Conservation (phyloP, 1,284 basidiomycete genomes). For the Ustilago nuda region DNA sequence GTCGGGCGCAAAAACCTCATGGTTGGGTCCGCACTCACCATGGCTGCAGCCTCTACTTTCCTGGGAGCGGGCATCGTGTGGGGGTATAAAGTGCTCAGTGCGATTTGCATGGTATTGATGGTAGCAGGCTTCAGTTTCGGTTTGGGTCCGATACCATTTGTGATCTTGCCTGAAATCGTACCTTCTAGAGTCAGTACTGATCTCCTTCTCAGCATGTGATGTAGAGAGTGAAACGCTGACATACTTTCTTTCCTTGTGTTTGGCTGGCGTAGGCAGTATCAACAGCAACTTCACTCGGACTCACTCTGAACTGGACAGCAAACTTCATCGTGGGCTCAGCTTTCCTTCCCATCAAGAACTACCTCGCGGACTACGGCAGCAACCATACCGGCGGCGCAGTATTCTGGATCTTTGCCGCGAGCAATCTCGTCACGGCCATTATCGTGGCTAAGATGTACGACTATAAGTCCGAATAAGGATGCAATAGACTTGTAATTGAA, state of each 20-base stretch:
- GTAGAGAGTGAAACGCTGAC: neutral
- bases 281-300: conserved; percentile 82
- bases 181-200: conserved; percentile 71
- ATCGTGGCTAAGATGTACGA: conserved; percentile 48
- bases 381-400: conserved; percentile 57
- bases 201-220: no score
- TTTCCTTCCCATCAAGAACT: conserved; percentile 84
- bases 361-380: conserved; percentile 71
- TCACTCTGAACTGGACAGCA: conserved; percentile 86
- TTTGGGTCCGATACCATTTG: conserved; percentile 89
- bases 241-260: neutral
- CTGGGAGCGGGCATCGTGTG: conserved; percentile 80
- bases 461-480: conserved; percentile 28
- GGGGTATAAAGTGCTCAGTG: conserved; percentile 73
- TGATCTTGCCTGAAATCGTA: conserved; percentile 91
- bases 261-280: conserved; percentile 78
- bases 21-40: conserved; percentile 72
- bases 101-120: conserved; percentile 82
- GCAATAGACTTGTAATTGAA: neutral
- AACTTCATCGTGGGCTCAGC: conserved; percentile 84
- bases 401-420: conserved; percentile 54
- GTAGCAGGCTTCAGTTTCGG: conserved; percentile 90
- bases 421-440: conserved; percentile 49
- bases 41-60: conserved; percentile 76
- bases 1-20: conserved; percentile 71